These are phyloP conservation scores for Cordyceps farinosa DNA, from an alignment of 2,329 filamentous ascomycete genomes.

Conservation along the genomic window DNA sequence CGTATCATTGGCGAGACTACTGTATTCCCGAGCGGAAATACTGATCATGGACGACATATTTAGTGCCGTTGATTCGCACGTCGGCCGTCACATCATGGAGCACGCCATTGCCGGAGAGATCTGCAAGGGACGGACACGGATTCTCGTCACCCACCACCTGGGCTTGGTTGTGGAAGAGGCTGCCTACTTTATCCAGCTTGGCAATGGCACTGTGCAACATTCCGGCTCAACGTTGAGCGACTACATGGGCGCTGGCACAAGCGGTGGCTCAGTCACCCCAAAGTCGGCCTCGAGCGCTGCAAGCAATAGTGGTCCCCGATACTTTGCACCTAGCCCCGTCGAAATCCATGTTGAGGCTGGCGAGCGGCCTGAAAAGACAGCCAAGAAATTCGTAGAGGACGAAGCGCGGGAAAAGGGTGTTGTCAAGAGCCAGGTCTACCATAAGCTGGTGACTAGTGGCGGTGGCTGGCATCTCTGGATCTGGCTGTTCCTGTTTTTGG, in stretches of 20 bases:
- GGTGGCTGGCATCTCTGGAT: constrained; percentile 63
- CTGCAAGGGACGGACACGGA: constrained; percentile 65
- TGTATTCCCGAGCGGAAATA: constrained; percentile 75
- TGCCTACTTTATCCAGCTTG: constrained; percentile 70
- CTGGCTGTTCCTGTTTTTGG: constrained; percentile 50
- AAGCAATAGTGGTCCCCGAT: too few species aligned
- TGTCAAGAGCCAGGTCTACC: constrained; percentile 65
- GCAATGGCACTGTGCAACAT: constrained; percentile 61
- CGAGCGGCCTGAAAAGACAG: constrained; percentile 33
- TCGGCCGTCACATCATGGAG: constrained; percentile 75
- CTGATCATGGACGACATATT: constrained; percentile 82
- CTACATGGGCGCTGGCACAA: constrained; percentile 50
- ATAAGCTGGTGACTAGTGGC: constrained; percentile 61
- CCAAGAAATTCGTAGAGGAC: constrained; percentile 72
- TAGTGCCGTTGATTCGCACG: constrained; percentile 76
- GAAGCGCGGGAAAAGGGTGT: constrained; percentile 67
- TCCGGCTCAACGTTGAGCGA: constrained; percentile 60
- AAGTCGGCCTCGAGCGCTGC: neutral
- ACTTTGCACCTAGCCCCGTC: neutral
- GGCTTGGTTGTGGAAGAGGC: constrained; percentile 66
- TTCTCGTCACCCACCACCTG: constrained; percentile 78
- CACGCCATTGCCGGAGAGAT: constrained; percentile 70
- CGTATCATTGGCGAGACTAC: constrained; percentile 71
- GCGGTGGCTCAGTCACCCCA: constrained; percentile 50
- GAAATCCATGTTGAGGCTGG: neutral